Evolutionary conservation across 257 asterid species (phyloP).

Genomic region (Solanum rostratum): DNA sequence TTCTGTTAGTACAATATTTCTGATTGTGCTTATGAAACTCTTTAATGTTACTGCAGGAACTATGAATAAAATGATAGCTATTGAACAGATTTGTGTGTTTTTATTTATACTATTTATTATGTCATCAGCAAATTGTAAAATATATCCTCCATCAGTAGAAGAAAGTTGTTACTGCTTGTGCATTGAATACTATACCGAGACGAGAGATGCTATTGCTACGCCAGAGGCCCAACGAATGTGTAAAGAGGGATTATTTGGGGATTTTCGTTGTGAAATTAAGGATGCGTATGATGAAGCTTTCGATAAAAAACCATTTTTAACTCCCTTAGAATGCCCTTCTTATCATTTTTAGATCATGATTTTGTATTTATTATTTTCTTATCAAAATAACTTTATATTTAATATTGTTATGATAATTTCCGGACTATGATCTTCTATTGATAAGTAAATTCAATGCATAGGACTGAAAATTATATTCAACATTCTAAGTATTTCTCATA

Average conservation of each 20-base stretch:
- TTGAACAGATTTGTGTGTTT: background rate
- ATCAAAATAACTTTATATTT: too few species aligned
- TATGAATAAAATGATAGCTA: background rate
- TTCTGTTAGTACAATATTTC: background rate
- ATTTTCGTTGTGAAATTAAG: background rate
- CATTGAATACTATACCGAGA: background rate
- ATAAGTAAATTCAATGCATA: too few species aligned
- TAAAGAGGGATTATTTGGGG: background rate
- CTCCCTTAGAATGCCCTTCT: background rate
- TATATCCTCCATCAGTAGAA: background rate
- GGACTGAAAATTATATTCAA: too few species aligned
- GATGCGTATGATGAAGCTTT: background rate
- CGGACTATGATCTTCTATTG: too few species aligned
- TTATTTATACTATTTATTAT: background rate
- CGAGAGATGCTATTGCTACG: background rate
- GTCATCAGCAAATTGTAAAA: background rate
- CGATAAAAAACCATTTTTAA: background rate
- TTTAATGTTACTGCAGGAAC: background rate
- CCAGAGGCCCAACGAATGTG: background rate
- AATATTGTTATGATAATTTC: too few species aligned
- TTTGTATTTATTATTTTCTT: too few species aligned
- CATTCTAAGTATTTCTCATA: too few species aligned
- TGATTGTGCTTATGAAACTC: background rate
- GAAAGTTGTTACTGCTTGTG: background rate
- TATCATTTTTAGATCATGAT: background rate